phyloP scores from a whole-genome alignment of 495 filamentous ascomycete species.

The Aspergillus saccharolyticus region DNA sequence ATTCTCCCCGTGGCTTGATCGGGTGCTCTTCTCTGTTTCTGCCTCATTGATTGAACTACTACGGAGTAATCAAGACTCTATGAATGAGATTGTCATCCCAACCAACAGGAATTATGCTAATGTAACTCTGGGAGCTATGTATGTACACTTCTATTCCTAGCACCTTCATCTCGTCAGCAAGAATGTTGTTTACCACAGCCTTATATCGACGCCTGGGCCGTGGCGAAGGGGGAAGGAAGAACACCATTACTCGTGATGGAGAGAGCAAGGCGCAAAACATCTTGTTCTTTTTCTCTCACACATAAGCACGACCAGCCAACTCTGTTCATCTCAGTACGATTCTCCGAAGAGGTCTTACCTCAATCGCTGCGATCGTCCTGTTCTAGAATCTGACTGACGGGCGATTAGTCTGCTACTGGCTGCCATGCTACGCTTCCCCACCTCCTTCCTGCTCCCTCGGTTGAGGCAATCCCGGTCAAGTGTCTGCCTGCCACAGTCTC shows the following conservation, averaged over 20 bases:
- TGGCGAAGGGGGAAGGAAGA: not conserved
- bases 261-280: not conserved
- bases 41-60: not conserved
- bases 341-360: not conserved
- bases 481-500: not conserved
- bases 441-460: not conserved
- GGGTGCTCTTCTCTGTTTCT: not conserved
- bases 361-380: not conserved
- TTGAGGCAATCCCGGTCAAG: not conserved
- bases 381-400: constrained; percentile 2
- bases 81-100: not conserved
- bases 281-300: not conserved
- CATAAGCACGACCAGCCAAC: not conserved
- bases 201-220: not conserved
- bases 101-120: not conserved
- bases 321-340: not conserved
- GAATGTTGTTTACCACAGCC: not conserved
- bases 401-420: not conserved
- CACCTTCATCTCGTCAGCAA: not conserved
- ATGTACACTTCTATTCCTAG: not conserved
- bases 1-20: not conserved
- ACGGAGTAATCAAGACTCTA: not conserved
- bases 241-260: not conserved
- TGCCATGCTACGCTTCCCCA: too few species aligned
- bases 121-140: too few species aligned